Conservation (phyloP, 306 rosid species). For the Lathyrus aphaca region DNA sequence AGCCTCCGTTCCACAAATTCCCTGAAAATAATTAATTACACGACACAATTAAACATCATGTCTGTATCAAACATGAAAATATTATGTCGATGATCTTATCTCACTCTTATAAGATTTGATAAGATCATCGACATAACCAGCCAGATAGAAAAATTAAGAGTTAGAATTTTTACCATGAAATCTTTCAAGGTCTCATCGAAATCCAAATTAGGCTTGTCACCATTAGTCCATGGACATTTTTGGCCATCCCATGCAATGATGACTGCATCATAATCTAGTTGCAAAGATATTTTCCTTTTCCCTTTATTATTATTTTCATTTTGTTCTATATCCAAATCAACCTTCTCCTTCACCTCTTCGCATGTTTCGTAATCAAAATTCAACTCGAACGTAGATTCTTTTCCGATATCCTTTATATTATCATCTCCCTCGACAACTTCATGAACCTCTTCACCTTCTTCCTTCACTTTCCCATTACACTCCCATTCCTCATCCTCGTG, state of each 20-base stretch:
- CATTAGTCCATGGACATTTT: constrained; percentile 77
- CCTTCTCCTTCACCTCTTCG: constrained; percentile 48
- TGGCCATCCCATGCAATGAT: constrained; percentile 73
- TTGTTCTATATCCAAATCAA: constrained; percentile 10
- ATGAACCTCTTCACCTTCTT: constrained; percentile 47
- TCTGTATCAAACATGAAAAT: no score
- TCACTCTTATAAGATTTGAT: no score
- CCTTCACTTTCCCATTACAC: constrained; percentile 49
- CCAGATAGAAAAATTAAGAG: not conserved
- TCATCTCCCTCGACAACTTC: constrained; percentile 33
- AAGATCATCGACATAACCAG: no score
- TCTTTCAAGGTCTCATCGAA: constrained; percentile 55
- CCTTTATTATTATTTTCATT: constrained; percentile 18
- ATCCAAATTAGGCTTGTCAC: constrained; percentile 64
- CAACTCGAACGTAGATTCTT: constrained; percentile 67
- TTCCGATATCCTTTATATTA: constrained; percentile 45
- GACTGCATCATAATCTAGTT: constrained; percentile 75
- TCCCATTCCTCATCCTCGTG: constrained; percentile 34
- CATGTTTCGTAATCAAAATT: constrained; percentile 55
- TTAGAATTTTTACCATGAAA: constrained; percentile 53
- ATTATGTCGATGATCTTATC: no score
- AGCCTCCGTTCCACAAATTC: constrained; percentile 36
- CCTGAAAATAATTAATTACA: constrained; percentile 42
- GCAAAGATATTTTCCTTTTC: constrained; percentile 61
- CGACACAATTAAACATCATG: not conserved